These are phyloP conservation scores for Emericellopsis terricola DNA, from an alignment of 495 filamentous ascomycete genomes.

Conservation along the genomic window DNA sequence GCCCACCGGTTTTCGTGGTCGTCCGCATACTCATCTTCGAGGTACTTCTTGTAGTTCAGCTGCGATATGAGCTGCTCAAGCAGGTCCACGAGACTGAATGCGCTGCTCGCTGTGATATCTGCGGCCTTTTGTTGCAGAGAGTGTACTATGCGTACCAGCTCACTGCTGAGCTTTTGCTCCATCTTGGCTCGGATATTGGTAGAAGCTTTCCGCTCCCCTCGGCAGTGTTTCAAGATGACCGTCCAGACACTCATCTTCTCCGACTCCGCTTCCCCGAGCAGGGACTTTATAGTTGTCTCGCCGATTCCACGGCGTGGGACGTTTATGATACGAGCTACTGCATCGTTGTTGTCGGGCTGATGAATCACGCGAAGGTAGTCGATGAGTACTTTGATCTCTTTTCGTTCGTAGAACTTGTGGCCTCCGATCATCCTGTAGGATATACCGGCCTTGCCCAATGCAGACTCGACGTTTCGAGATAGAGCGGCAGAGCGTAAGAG, in stretches of 20 bases:
- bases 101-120: constrained; percentile 15
- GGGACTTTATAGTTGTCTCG: constrained; percentile 52
- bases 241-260: constrained; percentile 56
- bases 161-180: constrained; percentile 33
- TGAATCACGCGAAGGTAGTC: constrained; percentile 80
- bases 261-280: constrained; percentile 59
- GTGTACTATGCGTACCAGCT: constrained; percentile 30
- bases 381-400: constrained; percentile 74
- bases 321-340: constrained; percentile 72
- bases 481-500: constrained; percentile 69
- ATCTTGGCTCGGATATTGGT: constrained; percentile 50
- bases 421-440: constrained; percentile 91
- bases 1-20: constrained; percentile 78
- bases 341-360: constrained; percentile 80
- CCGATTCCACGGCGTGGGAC: constrained; percentile 68
- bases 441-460: constrained; percentile 70
- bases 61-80: constrained; percentile 58
- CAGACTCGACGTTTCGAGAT: constrained; percentile 69
- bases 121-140: constrained; percentile 44
- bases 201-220: constrained; percentile 45
- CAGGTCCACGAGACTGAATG: constrained; percentile 44
- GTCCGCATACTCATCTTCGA: constrained; percentile 48
- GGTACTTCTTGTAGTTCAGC: constrained; percentile 52
- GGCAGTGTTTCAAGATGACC: constrained; percentile 47
- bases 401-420: constrained; percentile 77